Base-by-base conservation (phyloP, 345 rosid species). In the Citrus sp. region DNA sequence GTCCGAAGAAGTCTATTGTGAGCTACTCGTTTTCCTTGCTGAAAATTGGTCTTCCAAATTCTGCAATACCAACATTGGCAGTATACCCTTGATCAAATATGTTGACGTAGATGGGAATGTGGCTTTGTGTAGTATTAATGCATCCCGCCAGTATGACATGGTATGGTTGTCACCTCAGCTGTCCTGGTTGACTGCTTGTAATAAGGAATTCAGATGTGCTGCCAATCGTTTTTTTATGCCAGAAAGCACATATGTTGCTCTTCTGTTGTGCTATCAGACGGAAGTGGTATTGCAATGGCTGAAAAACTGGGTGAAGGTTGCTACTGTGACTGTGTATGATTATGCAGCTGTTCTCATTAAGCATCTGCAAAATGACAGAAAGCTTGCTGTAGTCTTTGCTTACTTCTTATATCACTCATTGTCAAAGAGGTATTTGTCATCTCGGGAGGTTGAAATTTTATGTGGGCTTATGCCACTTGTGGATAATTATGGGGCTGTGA, bases 111-210 rank as follows among this genome's bases (percentile, higher is more conserved):
- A 71, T 72, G 93, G 90, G 72, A 58, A 58, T 58, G 84, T 75
- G 58, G 82, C 77, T 25, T 69, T 90, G 46, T 72, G 80, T 73
- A 84, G 90, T 30, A 40, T 89, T 35, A 66, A 18, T 18, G 82
- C 73, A 21, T 80, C 46, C 84, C 13, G 18, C 32, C 0, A 70
- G 75, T 55, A 6, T 7, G 22, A 40, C 5, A 13, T 34, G 35
- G 62, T 92, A 30, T 88, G 91, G 71, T 9, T 76, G 0, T 79
- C 90, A 1, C 1, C 5, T 1, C n/a, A 28, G 0, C 46, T 25
- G 55, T 46, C 85, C 6, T 89, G 96, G 96, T 74, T 93, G 79
- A 87, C 87, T 34, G 84, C 82, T 7, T 93, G 92, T 89, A 88
- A 80, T 18, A 82, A 55, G 28, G 92, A 82, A 68, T 90, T 93